phyloP scores from a whole-genome alignment of 106 monocot genomes.

The Iris macrosiphon region DNA sequence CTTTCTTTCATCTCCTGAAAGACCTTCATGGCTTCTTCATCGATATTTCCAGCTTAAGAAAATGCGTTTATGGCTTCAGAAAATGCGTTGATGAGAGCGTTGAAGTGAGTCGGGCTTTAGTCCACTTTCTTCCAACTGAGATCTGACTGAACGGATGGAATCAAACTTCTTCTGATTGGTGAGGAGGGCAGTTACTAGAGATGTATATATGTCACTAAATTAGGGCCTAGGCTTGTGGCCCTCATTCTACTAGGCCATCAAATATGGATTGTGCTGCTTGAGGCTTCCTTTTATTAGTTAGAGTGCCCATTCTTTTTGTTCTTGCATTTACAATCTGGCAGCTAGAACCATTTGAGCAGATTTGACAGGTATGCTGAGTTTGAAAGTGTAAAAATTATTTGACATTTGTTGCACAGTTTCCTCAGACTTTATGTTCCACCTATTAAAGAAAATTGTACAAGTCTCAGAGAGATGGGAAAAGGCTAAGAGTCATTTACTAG shows the following conservation, averaged over 20 bases:
- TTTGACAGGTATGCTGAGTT: slow-evolving; percentile 31
- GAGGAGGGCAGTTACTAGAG: slow-evolving; percentile 60
- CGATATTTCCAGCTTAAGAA: slow-evolving; percentile 65
- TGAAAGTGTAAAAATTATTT: slow-evolving; percentile 17
- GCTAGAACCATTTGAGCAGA: slow-evolving; percentile 48
- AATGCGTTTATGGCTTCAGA: too few relatives aligned
- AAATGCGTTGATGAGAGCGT: slow-evolving; percentile 85
- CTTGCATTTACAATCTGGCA: slow-evolving; percentile 53
- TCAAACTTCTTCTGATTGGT: slow-evolving; percentile 60
- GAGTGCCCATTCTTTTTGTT: slow-evolving; percentile 60
- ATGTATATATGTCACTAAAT: slow-evolving; percentile 77
- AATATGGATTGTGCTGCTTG: slow-evolving; percentile 54
- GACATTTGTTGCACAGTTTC: slow-evolving; percentile 8
- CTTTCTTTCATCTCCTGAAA: slow-evolving; percentile 70
- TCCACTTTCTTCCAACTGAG: slow-evolving; percentile 46
- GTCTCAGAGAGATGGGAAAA: too few relatives aligned
- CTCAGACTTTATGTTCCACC: slow-evolving; percentile 5
- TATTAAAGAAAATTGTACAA: slow-evolving; percentile 18
- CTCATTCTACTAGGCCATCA: slow-evolving; percentile 39
- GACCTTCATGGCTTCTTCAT: slow-evolving; percentile 65
- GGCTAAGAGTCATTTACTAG: too few relatives aligned
- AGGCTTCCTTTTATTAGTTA: slow-evolving; percentile 53
- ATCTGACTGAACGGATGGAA: slow-evolving; percentile 50
- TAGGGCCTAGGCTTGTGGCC: slow-evolving; percentile 84
- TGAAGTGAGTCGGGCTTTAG: slow-evolving; percentile 71